phyloP scores from a whole-genome alignment of 306 rosid species.

The Myrica gale region DNA sequence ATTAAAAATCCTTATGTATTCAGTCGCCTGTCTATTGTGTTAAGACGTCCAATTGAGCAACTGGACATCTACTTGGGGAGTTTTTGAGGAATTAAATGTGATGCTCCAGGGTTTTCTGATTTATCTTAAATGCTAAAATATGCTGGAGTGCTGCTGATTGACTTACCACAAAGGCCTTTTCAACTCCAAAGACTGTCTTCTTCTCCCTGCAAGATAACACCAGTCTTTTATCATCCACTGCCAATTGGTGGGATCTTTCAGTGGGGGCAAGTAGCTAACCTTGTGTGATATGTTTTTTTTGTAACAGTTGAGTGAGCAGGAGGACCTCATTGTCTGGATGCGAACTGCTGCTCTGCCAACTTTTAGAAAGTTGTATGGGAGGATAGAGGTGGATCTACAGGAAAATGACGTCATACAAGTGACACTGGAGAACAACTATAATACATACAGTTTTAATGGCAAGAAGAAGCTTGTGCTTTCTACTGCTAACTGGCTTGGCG shows the following conservation, averaged over 20 bases:
- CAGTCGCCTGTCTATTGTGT: not conserved
- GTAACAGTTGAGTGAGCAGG: slow-evolving; percentile 66
- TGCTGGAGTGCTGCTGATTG: not conserved
- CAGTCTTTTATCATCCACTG: not conserved
- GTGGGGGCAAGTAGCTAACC: slow-evolving; percentile 28
- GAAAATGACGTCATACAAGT: slow-evolving; percentile 40
- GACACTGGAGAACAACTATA: slow-evolving; percentile 49
- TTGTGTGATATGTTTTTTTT: slow-evolving; percentile 32
- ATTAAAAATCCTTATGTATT: not conserved
- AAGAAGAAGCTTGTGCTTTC: slow-evolving; percentile 77
- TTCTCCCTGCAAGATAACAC: not conserved
- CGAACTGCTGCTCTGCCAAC: slow-evolving; percentile 82
- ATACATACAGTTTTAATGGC: slow-evolving; percentile 71
- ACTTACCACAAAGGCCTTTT: not conserved
- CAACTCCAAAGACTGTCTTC: not conserved
- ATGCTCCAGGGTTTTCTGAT: not conserved
- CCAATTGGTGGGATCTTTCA: not conserved
- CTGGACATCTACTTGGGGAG: no score
- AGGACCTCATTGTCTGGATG: slow-evolving; percentile 87
- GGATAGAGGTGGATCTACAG: slow-evolving; percentile 61
- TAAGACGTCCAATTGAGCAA: no score
- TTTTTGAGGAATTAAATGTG: no score
- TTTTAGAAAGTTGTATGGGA: slow-evolving; percentile 73
- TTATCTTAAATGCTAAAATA: not conserved
- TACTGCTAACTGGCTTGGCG: slow-evolving; percentile 80